Evolutionary conservation across 78 protist genomes (phyloP), one percentile per base, ranked within the genome.

Genomic region (Anaeramoeba flamelloides): DNA sequence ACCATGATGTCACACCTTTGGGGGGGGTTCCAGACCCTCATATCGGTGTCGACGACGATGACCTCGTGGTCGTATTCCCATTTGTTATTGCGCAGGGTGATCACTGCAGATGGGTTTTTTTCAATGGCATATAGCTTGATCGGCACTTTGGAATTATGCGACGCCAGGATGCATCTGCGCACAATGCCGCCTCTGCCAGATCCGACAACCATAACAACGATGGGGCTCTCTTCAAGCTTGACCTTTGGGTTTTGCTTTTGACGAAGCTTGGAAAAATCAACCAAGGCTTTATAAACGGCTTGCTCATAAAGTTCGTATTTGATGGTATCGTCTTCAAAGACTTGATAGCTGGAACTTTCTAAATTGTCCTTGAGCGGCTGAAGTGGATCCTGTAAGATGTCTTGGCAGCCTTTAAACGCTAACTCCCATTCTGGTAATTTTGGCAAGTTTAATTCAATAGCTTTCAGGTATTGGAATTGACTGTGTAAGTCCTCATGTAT

Each of bases 131-230:
- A 89, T 31, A 90, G 84, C 0, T 33, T 64, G 26, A 91, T 39
- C 8, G 30, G 34, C 4, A 80, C n/a, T 22, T 38, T 78, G 1
- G 88, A 40, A 0, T 77, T 64, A 30, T 36, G 89, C 0, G 86
- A 79, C 0, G 92, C 92, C 0, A 65, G 76, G 37, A 88, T 77
- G 0, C 90, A 26, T 0, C 81, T 82, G 4, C 78, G 75, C 8
- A 97, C 96, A 0, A 97, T 87, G 1, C 98, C 98, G 40, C 99
- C 99, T 1, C 99, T 83, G 17, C 99, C 99, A 0, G 98, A 97
- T 30, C 99, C 99, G 22, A 97, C 91, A 8, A 96, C 97, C 95
- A 92, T 88, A 34, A 91, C 84, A 1, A 88, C 82, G 17, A 22
- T 40, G n/a, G n/a, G n/a, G n/a, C n/a, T n/a, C n/a, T n/a, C n/a